These are phyloP conservation scores for Odontarrhena argentea DNA, from an alignment of 345 rosid genomes.

Conservation along the genomic window DNA sequence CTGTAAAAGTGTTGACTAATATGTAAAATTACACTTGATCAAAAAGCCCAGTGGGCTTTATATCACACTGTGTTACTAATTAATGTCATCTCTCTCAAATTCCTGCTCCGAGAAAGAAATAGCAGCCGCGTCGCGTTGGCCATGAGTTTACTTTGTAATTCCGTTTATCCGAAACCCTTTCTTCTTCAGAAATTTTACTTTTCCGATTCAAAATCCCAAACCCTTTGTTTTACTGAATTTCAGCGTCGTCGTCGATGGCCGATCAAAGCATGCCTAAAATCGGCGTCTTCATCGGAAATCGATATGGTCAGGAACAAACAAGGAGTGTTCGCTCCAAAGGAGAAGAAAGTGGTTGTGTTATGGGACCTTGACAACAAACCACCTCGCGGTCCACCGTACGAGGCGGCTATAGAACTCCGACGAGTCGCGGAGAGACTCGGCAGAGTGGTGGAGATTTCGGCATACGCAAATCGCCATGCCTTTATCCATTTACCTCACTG, in stretches of 20 bases:
- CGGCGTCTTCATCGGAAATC: slow-evolving; percentile 57
- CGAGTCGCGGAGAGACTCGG: slow-evolving; percentile 67
- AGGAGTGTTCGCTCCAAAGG: slow-evolving; percentile 67
- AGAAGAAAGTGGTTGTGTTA: slow-evolving; percentile 71
- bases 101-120: too few relatives aligned
- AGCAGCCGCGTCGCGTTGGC: too few relatives aligned
- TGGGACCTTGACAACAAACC: slow-evolving; percentile 99
- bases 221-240: slow-evolving; percentile 13
- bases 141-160: slow-evolving; percentile 52
- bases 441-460: slow-evolving; percentile 69
- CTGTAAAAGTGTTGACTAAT: background rate
- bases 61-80: too few relatives aligned
- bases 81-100: too few relatives aligned
- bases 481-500: slow-evolving; percentile 80
- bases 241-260: slow-evolving; percentile 19
- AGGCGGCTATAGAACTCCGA: slow-evolving; percentile 67
- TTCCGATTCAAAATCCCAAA: slow-evolving; percentile 18
- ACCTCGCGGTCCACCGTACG: slow-evolving; percentile 79
- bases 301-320: slow-evolving; percentile 82
- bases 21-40: background rate
- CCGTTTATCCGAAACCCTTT: slow-evolving; percentile 40
- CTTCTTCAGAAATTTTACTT: slow-evolving; percentile 36
- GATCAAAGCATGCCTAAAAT: slow-evolving; percentile 38
- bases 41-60: background rate
- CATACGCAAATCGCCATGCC: slow-evolving; percentile 92